These are phyloP conservation scores for Fusarium lateritium DNA, from an alignment of 2,329 filamentous ascomycete genomes.

Conservation along the genomic window DNA sequence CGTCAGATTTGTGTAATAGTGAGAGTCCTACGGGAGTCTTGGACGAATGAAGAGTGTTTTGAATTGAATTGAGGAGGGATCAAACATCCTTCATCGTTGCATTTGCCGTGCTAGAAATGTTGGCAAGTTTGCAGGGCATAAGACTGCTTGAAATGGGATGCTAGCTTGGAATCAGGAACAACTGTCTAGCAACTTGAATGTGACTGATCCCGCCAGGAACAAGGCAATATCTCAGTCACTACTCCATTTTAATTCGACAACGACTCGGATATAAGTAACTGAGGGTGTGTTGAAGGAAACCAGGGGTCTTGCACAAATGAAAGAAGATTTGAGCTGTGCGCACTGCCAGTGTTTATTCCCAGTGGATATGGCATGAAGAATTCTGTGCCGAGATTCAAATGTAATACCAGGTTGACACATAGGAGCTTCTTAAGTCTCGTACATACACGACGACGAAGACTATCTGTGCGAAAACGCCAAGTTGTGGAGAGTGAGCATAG, in stretches of 20 bases:
- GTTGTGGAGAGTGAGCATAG: too few species aligned
- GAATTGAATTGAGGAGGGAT: neutral
- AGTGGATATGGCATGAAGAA: accelerated
- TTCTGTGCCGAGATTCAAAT: too few species aligned
- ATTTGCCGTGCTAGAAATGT: neutral
- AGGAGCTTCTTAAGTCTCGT: too few species aligned
- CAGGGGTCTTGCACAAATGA: neutral
- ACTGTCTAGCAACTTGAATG: neutral
- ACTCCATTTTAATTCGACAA: conserved; percentile 5
- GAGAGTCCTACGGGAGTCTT: too few species aligned
- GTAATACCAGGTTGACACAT: too few species aligned
- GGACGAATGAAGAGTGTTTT: too few species aligned
- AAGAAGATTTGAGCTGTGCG: too few species aligned
- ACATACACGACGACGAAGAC: too few species aligned
- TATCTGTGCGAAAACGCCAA: too few species aligned
- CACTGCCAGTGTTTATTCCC: too few species aligned
- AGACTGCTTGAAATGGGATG: neutral
- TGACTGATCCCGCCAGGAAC: conserved; percentile 2
- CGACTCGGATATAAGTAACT: neutral
- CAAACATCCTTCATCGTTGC: neutral
- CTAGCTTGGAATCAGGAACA: neutral
- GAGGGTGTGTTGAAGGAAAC: conserved; percentile 10
- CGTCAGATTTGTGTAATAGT: too few species aligned
- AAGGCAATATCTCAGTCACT: conserved; percentile 1
- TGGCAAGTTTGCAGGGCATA: neutral